Evolutionary conservation across 352 stramenopile species (phyloP).

Genomic region (Phytopythium cucurbitacearum): DNA sequence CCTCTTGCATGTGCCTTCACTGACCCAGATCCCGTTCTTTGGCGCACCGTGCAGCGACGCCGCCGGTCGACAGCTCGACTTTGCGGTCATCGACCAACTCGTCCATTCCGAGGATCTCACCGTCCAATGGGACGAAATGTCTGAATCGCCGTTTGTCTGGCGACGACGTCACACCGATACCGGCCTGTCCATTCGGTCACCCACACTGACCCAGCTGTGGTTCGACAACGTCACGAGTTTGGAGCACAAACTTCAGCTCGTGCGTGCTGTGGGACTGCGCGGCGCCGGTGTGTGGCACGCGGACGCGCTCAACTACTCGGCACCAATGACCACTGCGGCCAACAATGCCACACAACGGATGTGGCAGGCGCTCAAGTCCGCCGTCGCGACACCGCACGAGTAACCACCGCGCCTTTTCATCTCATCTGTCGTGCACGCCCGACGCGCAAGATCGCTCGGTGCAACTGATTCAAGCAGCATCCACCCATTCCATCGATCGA

Average conservation of each 20-base stretch:
- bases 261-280: constrained; percentile 36
- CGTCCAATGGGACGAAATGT: constrained; percentile 49
- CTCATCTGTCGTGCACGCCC: no score
- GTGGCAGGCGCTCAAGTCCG: constrained; percentile 43
- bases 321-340: constrained; percentile 1
- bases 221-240: constrained; percentile 70
- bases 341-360: constrained; percentile 39
- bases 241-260: constrained; percentile 48
- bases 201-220: constrained; percentile 47
- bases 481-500: no score
- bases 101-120: constrained; percentile 15
- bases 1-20: not conserved
- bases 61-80: constrained; percentile 58
- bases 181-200: not conserved
- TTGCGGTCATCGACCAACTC: constrained; percentile 40
- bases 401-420: not conserved
- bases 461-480: no score
- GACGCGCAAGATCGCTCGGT: no score
- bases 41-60: constrained; percentile 76
- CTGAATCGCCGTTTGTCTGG: constrained; percentile 51
- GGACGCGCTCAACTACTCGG: constrained; percentile 63
- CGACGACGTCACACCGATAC: not conserved
- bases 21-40: constrained; percentile 46
- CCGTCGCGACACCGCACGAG: constrained; percentile 8
- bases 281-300: constrained; percentile 84